Evolutionary conservation across 139 green algal genomes (phyloP).

Genomic region (Yamagishiella unicocca): DNA sequence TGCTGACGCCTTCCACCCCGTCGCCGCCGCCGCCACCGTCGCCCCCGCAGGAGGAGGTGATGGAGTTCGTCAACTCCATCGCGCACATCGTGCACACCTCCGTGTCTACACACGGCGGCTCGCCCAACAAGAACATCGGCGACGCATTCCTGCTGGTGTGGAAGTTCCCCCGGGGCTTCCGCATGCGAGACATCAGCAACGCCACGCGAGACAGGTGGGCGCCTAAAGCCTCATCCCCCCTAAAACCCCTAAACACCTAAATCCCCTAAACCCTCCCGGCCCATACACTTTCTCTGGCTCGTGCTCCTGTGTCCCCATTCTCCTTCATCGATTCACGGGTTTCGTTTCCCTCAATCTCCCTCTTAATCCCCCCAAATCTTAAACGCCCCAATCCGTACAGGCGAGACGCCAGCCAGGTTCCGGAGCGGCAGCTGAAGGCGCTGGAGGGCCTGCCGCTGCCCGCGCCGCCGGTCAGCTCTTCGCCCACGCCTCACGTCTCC

Average conservation of each 20-base stretch:
- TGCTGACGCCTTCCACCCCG: no score
- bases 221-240: background rate
- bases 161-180: conserved; percentile 81
- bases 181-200: conserved; percentile 54
- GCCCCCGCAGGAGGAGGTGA: conserved; percentile 87
- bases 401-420: conserved; percentile 1
- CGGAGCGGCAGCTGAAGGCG: background rate
- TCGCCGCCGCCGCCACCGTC: no score
- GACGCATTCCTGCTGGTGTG: conserved; percentile 97
- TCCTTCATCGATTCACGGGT: no score
- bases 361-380: no score
- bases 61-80: conserved; percentile 99
- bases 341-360: no score
- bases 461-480: background rate
- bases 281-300: no score
- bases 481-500: background rate
- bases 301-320: no score
- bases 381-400: no score
- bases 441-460: background rate
- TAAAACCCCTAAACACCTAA: no score
- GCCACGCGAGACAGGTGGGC: conserved; percentile 1
- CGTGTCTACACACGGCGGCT: conserved; percentile 89
- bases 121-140: conserved; percentile 98
- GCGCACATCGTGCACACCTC: conserved; percentile 94
- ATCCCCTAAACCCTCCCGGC: no score